Conservation (phyloP, 2,329 filamentous ascomycete genomes). For the Aspergillus oerlinghausenensis region DNA sequence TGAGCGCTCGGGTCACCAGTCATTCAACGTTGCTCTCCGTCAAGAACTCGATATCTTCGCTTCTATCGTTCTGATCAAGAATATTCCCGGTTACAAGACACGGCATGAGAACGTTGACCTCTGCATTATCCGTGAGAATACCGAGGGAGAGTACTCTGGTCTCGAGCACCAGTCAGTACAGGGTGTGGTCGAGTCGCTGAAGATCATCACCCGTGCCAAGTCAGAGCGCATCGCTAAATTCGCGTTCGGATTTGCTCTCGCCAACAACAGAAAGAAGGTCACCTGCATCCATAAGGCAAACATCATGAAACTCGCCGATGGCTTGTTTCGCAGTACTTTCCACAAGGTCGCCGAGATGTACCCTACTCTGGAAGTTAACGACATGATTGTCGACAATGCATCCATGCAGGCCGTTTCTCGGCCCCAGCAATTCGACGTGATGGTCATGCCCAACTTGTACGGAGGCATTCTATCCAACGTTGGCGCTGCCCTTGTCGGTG, state of each 20-base stretch:
- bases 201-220: slow-evolving; percentile 99
- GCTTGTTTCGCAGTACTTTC: slow-evolving; percentile 97
- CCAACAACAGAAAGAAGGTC: slow-evolving; percentile 98
- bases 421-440: slow-evolving; percentile 97
- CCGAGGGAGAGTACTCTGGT: slow-evolving; percentile 98
- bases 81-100: slow-evolving; percentile 97
- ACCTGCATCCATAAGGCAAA: slow-evolving; percentile 99
- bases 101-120: slow-evolving; percentile 96
- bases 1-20: slow-evolving; percentile 93
- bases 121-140: slow-evolving; percentile 99
- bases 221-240: slow-evolving; percentile 99
- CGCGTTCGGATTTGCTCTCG: slow-evolving; percentile 93
- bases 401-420: slow-evolving; percentile 97
- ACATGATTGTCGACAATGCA: slow-evolving; percentile 99
- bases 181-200: slow-evolving; percentile 97
- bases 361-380: slow-evolving; percentile 90
- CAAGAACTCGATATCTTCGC: slow-evolving; percentile 99
- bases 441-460: slow-evolving; percentile 99
- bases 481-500: slow-evolving; percentile 91
- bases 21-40: slow-evolving; percentile 98
- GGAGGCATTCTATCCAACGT: slow-evolving; percentile 99
- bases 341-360: slow-evolving; percentile 90
- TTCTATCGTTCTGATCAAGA: slow-evolving; percentile 97
- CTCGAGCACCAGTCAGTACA: slow-evolving; percentile 96
- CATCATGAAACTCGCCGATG: slow-evolving; percentile 99